These are phyloP conservation scores for Cicer arietinum DNA, from an alignment of 306 rosid genomes.

Conservation along the genomic window DNA sequence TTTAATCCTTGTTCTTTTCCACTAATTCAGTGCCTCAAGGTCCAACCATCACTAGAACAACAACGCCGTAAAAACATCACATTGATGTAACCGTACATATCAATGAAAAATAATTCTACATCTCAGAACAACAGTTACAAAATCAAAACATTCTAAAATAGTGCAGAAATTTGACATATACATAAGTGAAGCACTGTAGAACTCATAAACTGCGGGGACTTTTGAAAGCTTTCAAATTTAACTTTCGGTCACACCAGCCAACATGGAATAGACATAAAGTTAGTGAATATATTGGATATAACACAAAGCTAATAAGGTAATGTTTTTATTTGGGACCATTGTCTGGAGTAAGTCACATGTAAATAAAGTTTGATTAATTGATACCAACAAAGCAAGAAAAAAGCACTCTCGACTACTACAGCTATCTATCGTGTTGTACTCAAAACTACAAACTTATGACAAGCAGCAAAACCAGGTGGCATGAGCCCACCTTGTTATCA, in stretches of 20 bases:
- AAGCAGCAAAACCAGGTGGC: constrained; percentile 64
- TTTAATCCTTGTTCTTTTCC: constrained; percentile 22
- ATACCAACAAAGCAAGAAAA: constrained; percentile 45
- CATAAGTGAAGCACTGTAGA: constrained; percentile 18
- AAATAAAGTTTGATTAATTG: constrained; percentile 61
- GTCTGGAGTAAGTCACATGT: constrained; percentile 57
- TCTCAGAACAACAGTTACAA: constrained; percentile 10
- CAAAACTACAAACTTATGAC: constrained; percentile 55
- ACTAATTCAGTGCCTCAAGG: not conserved
- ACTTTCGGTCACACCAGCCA: constrained; percentile 38
- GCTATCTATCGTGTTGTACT: constrained; percentile 46
- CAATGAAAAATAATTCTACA: not conserved
- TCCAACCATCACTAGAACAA: constrained; percentile 28
- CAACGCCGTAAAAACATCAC: not conserved
- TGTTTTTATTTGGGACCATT: constrained; percentile 52
- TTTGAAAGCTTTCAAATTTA: constrained; percentile 33
- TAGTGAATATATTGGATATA: constrained; percentile 27
- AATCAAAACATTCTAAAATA: constrained; percentile 11
- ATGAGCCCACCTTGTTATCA: constrained; percentile 56
- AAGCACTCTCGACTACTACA: constrained; percentile 46
- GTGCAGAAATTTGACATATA: constrained; percentile 23
- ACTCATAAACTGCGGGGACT: not conserved
- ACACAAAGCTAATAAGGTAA: constrained; percentile 49
- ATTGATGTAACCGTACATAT: not conserved
- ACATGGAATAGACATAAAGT: constrained; percentile 40